Evolutionary conservation across 2,329 filamentous ascomycete genomes (phyloP).

Genomic region (Curvularia lunata): DNA sequence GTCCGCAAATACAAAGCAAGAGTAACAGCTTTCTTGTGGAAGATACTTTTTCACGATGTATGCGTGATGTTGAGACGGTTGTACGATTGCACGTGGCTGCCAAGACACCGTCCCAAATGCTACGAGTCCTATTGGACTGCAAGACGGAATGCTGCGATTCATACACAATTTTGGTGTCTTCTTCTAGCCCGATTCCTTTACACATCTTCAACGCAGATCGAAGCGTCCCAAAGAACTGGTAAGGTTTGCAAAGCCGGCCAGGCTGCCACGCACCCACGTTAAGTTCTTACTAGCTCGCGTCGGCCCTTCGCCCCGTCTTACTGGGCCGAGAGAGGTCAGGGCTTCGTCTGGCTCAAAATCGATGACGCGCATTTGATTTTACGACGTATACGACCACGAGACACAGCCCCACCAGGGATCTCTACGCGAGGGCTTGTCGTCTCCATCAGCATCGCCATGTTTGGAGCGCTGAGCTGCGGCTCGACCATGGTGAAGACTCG

Average conservation of each 20-base stretch:
- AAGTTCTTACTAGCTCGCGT: not conserved
- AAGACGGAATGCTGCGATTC: not conserved
- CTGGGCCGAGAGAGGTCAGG: not conserved
- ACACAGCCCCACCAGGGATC: constrained; percentile 8
- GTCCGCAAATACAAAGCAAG: no score
- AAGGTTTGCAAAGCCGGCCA: not conserved
- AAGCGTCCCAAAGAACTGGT: not conserved
- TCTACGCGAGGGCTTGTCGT: constrained; percentile 16
- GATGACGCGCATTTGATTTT: constrained; percentile 13
- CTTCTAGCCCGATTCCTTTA: not conserved
- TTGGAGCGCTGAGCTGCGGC: constrained; percentile 3
- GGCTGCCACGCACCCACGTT: not conserved
- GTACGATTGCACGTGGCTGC: not conserved
- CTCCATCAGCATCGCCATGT: constrained; percentile 10
- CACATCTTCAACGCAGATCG: not conserved
- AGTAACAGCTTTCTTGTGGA: not conserved
- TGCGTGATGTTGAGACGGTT: not conserved
- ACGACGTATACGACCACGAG: not conserved
- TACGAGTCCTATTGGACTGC: not conserved
- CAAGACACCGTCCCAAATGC: not conserved
- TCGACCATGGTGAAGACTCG: constrained; percentile 8
- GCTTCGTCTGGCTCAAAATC: constrained; percentile 3
- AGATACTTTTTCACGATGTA: not conserved
- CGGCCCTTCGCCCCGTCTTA: constrained; percentile 7
- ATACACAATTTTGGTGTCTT: not conserved